Evolutionary conservation across 2,329 filamentous ascomycete species (phyloP), one percentile per base, ranked within the genome.

Genomic region (Aspergillus novofumigatus): DNA sequence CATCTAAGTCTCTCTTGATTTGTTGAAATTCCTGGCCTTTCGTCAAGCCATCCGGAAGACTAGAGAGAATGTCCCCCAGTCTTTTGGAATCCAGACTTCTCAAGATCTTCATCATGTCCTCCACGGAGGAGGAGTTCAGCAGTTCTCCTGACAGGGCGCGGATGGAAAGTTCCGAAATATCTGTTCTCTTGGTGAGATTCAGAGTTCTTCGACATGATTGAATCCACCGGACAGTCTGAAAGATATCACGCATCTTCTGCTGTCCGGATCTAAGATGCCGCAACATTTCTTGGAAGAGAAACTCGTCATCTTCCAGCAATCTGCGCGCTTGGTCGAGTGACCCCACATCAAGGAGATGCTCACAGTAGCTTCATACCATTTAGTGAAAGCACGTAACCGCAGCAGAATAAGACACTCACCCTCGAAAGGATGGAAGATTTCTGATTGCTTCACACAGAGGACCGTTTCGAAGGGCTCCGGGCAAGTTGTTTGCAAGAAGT

Each of bases 371-470:
- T 56, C 28, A 10, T 10, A 2, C 44, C 8, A 17, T 32, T 71
- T 59, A 69, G 66, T 44, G 44, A 38, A n/a, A 4, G 3, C 41
- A 25, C 17, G 7, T 20, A 1, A 47, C 26, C n/a, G 51, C 21
- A 26, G 28, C 5, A 17, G n/a, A 29, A 47, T 3, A 35, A 14
- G 20, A 49, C 17, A 47, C 68, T 61, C 60, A 80, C 76, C 64
- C 71, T 62, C 77, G 77, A 60, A 87, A 86, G 9, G 84, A 86
- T 2, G 79, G 77, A 6, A 85, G 63, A 59, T 82, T 84, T 25
- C 85, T 79, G 25, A 84, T 69, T 26, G 83, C 83, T 62, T 84
- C 78, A 50, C 81, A 80, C 20, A 83, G 75, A 44, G 80, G 77
- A 6, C 58, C 59, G 60, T 67, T 53, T 65, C 78, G 49, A 11